A percentile compares a stretch with the other conserved stretches of the same genome.
phyloP scores from a whole-genome alignment of 345 rosid species.

The Melaleuca alternifolia region DNA sequence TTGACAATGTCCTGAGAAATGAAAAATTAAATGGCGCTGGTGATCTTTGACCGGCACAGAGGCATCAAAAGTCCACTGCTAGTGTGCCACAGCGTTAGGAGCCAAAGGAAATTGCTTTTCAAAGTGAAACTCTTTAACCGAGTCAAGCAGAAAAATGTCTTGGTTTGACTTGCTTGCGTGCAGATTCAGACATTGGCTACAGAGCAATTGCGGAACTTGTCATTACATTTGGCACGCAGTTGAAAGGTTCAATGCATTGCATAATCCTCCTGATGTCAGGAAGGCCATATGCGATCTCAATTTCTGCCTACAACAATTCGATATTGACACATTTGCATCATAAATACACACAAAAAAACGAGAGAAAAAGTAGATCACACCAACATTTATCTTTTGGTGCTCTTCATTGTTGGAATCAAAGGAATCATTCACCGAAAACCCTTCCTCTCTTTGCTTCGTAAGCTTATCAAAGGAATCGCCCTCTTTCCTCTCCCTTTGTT shows the following conservation, averaged over 20 bases:
- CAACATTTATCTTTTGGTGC: slow-evolving; percentile 80
- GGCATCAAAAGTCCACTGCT: not conserved
- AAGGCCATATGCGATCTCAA: slow-evolving; percentile 94
- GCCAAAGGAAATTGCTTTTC: not conserved
- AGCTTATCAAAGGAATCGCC: too few species aligned
- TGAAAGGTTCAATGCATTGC: slow-evolving; percentile 83
- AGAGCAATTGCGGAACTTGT: not conserved
- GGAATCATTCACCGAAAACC: too few species aligned
- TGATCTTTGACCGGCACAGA: too few species aligned
- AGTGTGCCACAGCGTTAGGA: not conserved
- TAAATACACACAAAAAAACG: not conserved
- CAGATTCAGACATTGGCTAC: not conserved
- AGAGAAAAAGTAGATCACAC: not conserved
- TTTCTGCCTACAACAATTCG: slow-evolving; percentile 45
- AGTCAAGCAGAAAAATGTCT: not conserved
- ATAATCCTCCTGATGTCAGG: slow-evolving; percentile 77
- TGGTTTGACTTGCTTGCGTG: not conserved
- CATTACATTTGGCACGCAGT: not conserved
- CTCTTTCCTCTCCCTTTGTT: too few species aligned
- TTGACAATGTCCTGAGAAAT: too few species aligned
- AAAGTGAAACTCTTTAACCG: not conserved
- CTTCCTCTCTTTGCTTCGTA: too few species aligned
- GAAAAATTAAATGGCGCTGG: not conserved
- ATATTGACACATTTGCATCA: not conserved
- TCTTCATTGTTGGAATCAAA: slow-evolving; percentile 63